Evolutionary conservation across 2,329 filamentous ascomycete genomes (phyloP).

Genomic region (Capronia epimyces): DNA sequence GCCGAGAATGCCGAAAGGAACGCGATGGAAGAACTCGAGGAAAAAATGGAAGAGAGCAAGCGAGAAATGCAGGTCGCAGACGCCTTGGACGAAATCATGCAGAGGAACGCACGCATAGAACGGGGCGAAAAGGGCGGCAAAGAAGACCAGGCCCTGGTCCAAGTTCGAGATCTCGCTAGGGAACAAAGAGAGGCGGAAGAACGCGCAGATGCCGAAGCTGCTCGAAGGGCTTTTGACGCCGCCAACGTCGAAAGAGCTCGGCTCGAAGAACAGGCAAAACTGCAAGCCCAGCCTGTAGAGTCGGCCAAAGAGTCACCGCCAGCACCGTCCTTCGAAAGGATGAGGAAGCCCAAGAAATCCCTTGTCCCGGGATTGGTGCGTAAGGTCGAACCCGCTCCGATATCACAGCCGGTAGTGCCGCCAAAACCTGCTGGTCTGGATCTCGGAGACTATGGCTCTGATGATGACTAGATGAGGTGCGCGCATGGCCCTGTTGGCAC

Average conservation of each 20-base stretch:
- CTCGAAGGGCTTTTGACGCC: slow-evolving; percentile 68
- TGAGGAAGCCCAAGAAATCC: slow-evolving; percentile 83
- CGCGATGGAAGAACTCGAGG: slow-evolving; percentile 91
- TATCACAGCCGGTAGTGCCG: slow-evolving; percentile 2
- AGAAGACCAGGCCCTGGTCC: slow-evolving; percentile 51
- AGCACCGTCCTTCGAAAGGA: slow-evolving; percentile 65
- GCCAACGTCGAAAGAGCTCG: slow-evolving; percentile 52
- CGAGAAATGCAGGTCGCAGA: slow-evolving; percentile 95
- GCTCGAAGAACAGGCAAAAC: slow-evolving; percentile 49
- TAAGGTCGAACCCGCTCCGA: slow-evolving; percentile 46
- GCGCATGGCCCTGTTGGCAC: neutral
- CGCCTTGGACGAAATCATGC: slow-evolving; percentile 88
- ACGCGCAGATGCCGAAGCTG: slow-evolving; percentile 75
- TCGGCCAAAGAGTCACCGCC: slow-evolving; percentile 32
- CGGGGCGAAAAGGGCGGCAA: slow-evolving; percentile 63
- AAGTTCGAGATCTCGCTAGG: slow-evolving; percentile 53
- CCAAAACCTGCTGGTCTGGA: slow-evolving; percentile 16
- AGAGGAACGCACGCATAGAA: slow-evolving; percentile 81
- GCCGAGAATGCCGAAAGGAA: slow-evolving; percentile 68
- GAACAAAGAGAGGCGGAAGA: slow-evolving; percentile 63
- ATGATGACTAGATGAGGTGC: slow-evolving; percentile 19
- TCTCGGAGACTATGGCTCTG: slow-evolving; percentile 27
- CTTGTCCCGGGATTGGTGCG: slow-evolving; percentile 70
- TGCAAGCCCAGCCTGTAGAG: slow-evolving; percentile 30
- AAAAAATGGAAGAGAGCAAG: slow-evolving; percentile 87